Evolutionary conservation across 108 stramenopile species (phyloP).

Genomic region (Cylindrotheca fusiformis): DNA sequence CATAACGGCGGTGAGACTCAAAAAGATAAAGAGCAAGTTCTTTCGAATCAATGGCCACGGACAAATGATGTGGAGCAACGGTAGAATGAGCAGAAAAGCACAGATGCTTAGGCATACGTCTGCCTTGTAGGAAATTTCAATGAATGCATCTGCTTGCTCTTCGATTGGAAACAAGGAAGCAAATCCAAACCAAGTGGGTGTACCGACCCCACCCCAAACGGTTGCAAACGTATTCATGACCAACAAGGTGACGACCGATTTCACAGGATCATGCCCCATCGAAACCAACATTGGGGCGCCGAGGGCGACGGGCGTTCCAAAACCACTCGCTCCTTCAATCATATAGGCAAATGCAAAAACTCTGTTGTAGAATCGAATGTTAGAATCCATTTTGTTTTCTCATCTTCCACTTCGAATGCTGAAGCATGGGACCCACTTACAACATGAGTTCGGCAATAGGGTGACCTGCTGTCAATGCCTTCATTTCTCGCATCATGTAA

Average conservation of each 20-base stretch:
- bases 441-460: too few relatives aligned
- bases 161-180: constrained; percentile 30
- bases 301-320: too few relatives aligned
- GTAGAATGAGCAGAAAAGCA: constrained; percentile 47
- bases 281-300: too few relatives aligned
- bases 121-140: too few relatives aligned
- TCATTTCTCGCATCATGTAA: too few relatives aligned
- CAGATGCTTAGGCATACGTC: constrained; percentile 34
- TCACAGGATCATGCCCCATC: too few relatives aligned
- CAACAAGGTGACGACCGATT: constrained; percentile 52
- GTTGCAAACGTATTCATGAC: too few relatives aligned
- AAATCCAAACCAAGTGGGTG: constrained; percentile 68
- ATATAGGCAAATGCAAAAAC: too few relatives aligned
- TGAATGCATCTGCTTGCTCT: constrained; percentile 43
- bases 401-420: constrained; percentile 51
- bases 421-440: too few relatives aligned
- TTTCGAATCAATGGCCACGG: constrained; percentile 35
- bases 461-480: constrained; percentile 56
- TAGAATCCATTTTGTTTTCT: constrained; percentile 48
- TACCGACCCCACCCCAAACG: too few relatives aligned
- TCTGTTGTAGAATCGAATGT: too few relatives aligned
- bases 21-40: constrained; percentile 46
- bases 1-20: constrained; percentile 27
- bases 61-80: constrained; percentile 39
- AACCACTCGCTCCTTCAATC: too few relatives aligned